These are phyloP conservation scores for Diplocarpon rosae DNA, from an alignment of 2,329 filamentous ascomycete species.

Conservation along the genomic window DNA sequence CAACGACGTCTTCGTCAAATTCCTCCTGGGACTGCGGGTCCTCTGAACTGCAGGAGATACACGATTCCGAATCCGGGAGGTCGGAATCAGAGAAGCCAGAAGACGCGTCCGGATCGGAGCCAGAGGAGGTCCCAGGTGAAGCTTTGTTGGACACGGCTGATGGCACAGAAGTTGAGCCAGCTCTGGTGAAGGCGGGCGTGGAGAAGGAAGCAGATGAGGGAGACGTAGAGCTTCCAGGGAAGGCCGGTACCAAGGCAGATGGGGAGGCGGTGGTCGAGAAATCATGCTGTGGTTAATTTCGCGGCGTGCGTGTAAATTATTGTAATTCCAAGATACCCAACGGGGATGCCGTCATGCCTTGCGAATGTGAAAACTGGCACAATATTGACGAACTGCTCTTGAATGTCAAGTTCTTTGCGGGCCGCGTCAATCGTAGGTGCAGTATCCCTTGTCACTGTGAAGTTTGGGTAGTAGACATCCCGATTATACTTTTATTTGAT, in stretches of 20 bases:
- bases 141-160: not conserved
- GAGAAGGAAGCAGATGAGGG: constrained; percentile 2
- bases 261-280: not conserved
- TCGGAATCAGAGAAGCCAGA: not conserved
- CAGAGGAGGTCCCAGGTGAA: not conserved
- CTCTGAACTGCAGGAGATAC: constrained; percentile 16
- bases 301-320: not conserved
- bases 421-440: no score
- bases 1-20: constrained; percentile 9
- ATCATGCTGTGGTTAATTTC: not conserved
- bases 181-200: not conserved
- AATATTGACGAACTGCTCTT: no score
- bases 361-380: not conserved
- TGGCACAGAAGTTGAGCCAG: constrained; percentile 1
- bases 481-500: no score
- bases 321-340: not conserved
- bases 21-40: constrained; percentile 14
- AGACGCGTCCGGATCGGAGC: not conserved
- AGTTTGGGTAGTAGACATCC: no score
- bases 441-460: no score
- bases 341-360: not conserved
- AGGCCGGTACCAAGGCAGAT: not conserved
- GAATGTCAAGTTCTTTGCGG: not conserved
- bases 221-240: not conserved
- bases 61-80: constrained; percentile 18